Conservation (phyloP, 164 flowering plant genomes). For the Malania oleifera region DNA sequence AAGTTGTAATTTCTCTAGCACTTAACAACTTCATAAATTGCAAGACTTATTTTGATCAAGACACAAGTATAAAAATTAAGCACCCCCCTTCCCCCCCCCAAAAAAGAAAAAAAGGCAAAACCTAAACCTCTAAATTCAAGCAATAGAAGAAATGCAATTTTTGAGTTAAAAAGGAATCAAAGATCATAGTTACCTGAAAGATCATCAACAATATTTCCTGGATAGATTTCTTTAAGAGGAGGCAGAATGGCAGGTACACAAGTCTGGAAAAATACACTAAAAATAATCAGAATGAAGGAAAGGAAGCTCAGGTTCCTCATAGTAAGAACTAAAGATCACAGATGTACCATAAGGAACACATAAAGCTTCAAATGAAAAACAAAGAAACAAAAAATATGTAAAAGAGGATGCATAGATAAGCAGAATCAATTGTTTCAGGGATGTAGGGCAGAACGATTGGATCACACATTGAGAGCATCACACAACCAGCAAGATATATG, state of each 20-base stretch:
- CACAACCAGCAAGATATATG: too few relatives aligned
- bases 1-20: too few relatives aligned
- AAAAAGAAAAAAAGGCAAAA: too few relatives aligned
- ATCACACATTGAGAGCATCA: too few relatives aligned
- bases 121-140: too few relatives aligned
- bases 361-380: background rate
- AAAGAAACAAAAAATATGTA: background rate
- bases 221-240: constrained; percentile 73
- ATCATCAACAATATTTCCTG: constrained; percentile 59
- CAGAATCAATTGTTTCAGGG: background rate
- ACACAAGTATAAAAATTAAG: too few relatives aligned
- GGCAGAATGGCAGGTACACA: constrained; percentile 87
- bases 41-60: too few relatives aligned
- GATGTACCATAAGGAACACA: background rate
- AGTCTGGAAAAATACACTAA: constrained; percentile 46
- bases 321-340: background rate
- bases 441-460: too few relatives aligned
- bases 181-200: constrained; percentile 53
- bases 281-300: background rate
- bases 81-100: too few relatives aligned
- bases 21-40: too few relatives aligned
- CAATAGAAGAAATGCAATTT: too few relatives aligned
- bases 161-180: background rate
- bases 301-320: background rate
- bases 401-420: background rate